Percentiles rank a stretch among this genome's conserved stretches.
Conservation (phyloP, 805 yeast species). For the Cyberlindnera subsufficiens region DNA sequence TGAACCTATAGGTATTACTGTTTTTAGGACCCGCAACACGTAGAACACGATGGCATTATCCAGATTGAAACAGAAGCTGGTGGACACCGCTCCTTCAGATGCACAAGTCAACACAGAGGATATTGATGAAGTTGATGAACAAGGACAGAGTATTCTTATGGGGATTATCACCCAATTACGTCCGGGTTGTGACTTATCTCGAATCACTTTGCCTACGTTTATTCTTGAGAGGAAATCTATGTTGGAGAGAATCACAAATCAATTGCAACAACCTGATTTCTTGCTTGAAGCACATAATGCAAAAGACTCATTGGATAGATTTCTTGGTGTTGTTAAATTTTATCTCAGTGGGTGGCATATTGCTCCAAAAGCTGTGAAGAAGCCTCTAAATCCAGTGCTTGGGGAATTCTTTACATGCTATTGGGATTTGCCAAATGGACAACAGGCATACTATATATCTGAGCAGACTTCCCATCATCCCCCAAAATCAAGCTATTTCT, state of each 20-base stretch:
- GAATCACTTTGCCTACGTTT: constrained; percentile 93
- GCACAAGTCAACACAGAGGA: constrained; percentile 48
- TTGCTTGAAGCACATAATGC: constrained; percentile 61
- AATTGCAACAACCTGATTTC: constrained; percentile 72
- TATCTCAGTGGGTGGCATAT: constrained; percentile 96
- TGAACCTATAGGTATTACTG: too few species aligned
- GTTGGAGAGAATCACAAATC: constrained; percentile 93
- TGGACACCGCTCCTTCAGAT: neutral
- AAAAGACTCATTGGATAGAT: constrained; percentile 59
- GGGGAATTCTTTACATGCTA: constrained; percentile 89
- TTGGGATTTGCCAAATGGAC: constrained; percentile 79
- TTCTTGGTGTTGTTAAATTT: constrained; percentile 75
- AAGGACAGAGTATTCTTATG: constrained; percentile 80
- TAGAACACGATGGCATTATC: constrained; percentile 12
- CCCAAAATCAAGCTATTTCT: constrained; percentile 94
- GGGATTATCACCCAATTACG: constrained; percentile 88
- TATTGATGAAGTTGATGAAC: constrained; percentile 87
- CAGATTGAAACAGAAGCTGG: constrained; percentile 9
- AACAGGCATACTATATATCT: constrained; percentile 74
- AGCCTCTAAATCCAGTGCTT: constrained; percentile 90
- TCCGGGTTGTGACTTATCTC: constrained; percentile 85
- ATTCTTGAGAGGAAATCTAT: constrained; percentile 91
- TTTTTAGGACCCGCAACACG: too few species aligned
- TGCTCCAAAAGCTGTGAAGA: constrained; percentile 97
- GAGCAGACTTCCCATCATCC: constrained; percentile 99